These are phyloP conservation scores for Geranium incanum DNA, from an alignment of 441 rosid genomes.

Conservation along the genomic window DNA sequence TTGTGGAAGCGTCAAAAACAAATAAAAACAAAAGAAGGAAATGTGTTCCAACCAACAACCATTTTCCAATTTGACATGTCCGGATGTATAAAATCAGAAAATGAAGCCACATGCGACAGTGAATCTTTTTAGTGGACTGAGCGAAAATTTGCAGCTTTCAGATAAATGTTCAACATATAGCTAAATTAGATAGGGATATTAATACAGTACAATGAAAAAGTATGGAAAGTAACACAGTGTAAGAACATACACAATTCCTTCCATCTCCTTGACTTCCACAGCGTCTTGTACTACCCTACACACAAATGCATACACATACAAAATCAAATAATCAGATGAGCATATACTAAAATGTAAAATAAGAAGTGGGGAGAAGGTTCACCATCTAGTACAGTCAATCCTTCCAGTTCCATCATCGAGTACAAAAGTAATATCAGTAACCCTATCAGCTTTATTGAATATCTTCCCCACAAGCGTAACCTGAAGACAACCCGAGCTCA, in stretches of 20 bases:
- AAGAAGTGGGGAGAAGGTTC: conserved; percentile 10
- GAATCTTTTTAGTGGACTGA: background rate
- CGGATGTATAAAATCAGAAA: background rate
- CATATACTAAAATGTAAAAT: background rate
- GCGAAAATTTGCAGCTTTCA: background rate
- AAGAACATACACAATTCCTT: conserved; percentile 50
- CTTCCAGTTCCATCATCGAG: conserved; percentile 86
- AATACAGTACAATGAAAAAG: background rate
- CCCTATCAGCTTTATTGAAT: conserved; percentile 62
- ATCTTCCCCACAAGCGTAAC: conserved; percentile 66
- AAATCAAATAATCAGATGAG: background rate
- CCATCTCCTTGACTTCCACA: conserved; percentile 64
- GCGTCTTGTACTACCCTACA: conserved; percentile 73
- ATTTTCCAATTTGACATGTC: background rate
- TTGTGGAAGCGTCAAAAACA: background rate
- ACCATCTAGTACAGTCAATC: conserved; percentile 85
- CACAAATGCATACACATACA: background rate
- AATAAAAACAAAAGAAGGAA: conserved; percentile 8
- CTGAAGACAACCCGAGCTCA: conserved; percentile 29
- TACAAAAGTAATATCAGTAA: conserved; percentile 58
- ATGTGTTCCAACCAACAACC: conserved; percentile 4
- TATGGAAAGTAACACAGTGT: background rate
- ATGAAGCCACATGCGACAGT: background rate
- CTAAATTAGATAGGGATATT: conserved; percentile 6
- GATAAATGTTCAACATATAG: background rate